A percentile compares a stretch with the other conserved stretches of the same genome.
Conservation (phyloP, 768 basidiomycete genomes). For the Melanogaster broomeanus region DNA sequence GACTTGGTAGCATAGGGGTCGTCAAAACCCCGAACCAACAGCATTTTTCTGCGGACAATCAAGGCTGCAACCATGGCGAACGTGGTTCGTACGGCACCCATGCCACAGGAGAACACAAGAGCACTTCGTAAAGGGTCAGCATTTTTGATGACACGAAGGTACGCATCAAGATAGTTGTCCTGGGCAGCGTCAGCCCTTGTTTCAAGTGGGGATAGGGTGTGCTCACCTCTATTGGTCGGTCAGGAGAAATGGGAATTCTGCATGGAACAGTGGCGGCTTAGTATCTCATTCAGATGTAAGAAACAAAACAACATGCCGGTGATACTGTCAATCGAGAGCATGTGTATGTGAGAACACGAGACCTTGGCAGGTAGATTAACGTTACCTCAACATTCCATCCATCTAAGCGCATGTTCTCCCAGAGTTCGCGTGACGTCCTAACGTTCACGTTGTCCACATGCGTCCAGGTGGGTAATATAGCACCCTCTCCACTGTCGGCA, state of each 20-base stretch:
- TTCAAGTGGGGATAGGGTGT: background rate
- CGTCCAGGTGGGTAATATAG: constrained; percentile 92
- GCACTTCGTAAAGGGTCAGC: constrained; percentile 81
- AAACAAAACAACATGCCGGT: constrained; percentile 51
- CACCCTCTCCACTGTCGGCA: constrained; percentile 67
- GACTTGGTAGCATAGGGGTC: constrained; percentile 73
- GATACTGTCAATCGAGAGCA: constrained; percentile 52
- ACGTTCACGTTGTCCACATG: constrained; percentile 82
- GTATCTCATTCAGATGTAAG: background rate
- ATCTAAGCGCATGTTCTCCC: constrained; percentile 71
- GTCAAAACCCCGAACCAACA: constrained; percentile 57
- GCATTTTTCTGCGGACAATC: constrained; percentile 78
- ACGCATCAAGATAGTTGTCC: constrained; percentile 97
- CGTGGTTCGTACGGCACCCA: constrained; percentile 95
- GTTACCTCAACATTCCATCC: constrained; percentile 91
- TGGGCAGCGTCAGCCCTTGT: constrained; percentile 24
- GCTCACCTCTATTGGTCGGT: constrained; percentile 83
- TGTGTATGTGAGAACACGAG: constrained; percentile 6
- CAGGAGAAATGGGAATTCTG: constrained; percentile 93
- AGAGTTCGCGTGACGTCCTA: constrained; percentile 86
- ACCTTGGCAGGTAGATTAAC: background rate
- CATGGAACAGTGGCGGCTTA: constrained; percentile 9
- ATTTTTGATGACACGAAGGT: constrained; percentile 75
- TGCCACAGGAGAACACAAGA: constrained; percentile 93
- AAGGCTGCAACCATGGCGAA: constrained; percentile 97